Conservation (phyloP, 1,284 basidiomycete genomes). For the Ceratobasidium sp. region DNA sequence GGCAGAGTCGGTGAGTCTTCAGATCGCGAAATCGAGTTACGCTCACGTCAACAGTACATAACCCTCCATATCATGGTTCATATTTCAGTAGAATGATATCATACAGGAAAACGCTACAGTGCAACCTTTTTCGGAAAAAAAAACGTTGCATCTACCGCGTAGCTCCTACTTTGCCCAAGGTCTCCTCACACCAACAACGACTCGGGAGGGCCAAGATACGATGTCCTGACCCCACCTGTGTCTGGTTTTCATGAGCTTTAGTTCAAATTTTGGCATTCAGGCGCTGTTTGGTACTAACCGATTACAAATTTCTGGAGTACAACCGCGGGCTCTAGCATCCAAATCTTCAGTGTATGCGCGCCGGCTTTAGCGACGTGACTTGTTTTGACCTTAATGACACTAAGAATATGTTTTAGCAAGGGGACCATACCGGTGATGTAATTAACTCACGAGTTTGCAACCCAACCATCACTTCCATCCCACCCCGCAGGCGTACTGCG, state of each 20-base stretch:
- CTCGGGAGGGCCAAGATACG: conserved; percentile 75
- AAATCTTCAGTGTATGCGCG: conserved; percentile 72
- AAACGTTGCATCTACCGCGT: too few relatives aligned
- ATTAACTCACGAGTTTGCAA: conserved; percentile 62
- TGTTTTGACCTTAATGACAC: conserved; percentile 61
- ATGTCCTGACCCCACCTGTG: conserved; percentile 67
- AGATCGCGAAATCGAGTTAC: too few relatives aligned
- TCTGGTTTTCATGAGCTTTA: conserved; percentile 58
- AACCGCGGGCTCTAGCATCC: conserved; percentile 72
- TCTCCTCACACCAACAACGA: conserved; percentile 59
- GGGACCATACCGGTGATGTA: background rate
- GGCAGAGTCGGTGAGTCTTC: too few relatives aligned
- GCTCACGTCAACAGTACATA: too few relatives aligned
- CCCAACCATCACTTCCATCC: conserved; percentile 67
- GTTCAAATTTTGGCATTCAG: background rate
- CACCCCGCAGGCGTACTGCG: conserved; percentile 69
- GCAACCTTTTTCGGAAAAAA: too few relatives aligned
- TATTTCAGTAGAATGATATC: too few relatives aligned
- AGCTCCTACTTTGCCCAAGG: too few relatives aligned
- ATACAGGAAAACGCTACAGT: too few relatives aligned
- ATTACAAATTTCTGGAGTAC: conserved; percentile 76
- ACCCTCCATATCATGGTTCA: too few relatives aligned
- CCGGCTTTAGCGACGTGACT: conserved; percentile 65
- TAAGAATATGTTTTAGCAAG: conserved; percentile 1
- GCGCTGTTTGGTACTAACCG: conserved; percentile 58